These are phyloP conservation scores for Psilocybe subaeruginosa DNA, from an alignment of 768 basidiomycete genomes.

Conservation along the genomic window DNA sequence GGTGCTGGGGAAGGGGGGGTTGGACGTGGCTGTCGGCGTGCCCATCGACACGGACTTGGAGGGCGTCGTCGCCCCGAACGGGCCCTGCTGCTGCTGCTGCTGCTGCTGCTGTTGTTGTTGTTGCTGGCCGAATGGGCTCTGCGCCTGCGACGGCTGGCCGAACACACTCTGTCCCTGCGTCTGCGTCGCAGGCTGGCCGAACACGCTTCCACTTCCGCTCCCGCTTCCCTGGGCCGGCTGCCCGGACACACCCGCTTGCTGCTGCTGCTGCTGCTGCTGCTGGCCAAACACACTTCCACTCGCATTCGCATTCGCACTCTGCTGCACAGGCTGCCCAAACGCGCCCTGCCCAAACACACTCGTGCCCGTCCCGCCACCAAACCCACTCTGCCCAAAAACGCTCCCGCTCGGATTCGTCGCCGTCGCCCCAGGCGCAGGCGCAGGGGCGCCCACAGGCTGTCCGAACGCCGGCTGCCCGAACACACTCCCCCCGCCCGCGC, in stretches of 20 bases:
- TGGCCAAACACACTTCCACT: background rate
- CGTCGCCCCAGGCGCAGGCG: background rate
- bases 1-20: constrained; percentile 12
- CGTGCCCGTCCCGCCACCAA: constrained; percentile 11
- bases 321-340: background rate
- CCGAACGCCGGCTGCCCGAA: constrained; percentile 30
- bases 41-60: background rate
- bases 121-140: background rate
- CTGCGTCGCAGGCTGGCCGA: constrained; percentile 5
- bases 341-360: constrained; percentile 32
- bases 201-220: background rate
- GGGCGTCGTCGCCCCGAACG: background rate
- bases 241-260: constrained; percentile 20
- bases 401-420: background rate
- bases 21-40: constrained; percentile 1
- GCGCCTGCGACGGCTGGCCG: constrained; percentile 1
- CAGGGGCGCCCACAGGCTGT: background rate
- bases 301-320: too few species aligned
- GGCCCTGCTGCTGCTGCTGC: background rate
- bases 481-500: constrained; percentile 13
- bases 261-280: too few species aligned
- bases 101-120: background rate
- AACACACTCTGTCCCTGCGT: constrained; percentile 12
- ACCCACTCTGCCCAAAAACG: constrained; percentile 19
- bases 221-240: constrained; percentile 5